Conservation (phyloP, 2,329 filamentous ascomycete genomes). For the Sclerotinia glacialis region DNA sequence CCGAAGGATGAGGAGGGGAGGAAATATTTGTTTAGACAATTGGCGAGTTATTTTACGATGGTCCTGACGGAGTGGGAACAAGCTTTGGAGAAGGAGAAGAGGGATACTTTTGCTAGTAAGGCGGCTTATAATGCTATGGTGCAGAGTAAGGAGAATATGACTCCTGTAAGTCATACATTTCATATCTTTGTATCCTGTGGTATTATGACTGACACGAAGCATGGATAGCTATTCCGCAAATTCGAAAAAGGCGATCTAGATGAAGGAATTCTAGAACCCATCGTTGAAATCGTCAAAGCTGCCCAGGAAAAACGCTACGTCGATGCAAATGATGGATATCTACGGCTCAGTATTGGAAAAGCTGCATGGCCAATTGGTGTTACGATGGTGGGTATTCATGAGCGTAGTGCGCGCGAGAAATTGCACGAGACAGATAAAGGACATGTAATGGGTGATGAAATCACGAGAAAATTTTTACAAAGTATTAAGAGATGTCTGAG, state of each 20-base stretch:
- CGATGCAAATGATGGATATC: slow-evolving; percentile 92
- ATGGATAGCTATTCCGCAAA: slow-evolving; percentile 71
- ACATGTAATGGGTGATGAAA: slow-evolving; percentile 96
- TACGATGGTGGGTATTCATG: slow-evolving; percentile 99
- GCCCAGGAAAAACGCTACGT: slow-evolving; percentile 91
- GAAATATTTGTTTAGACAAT: slow-evolving; percentile 76
- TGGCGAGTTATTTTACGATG: slow-evolving; percentile 95
- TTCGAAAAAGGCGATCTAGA: slow-evolving; percentile 80
- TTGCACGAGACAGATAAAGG: slow-evolving; percentile 83
- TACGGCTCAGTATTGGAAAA: slow-evolving; percentile 90
- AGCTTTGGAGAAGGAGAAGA: slow-evolving; percentile 66
- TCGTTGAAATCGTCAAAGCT: slow-evolving; percentile 88
- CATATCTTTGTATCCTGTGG: background rate
- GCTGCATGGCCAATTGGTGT: slow-evolving; percentile 98
- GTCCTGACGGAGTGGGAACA: slow-evolving; percentile 83
- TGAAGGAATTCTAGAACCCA: slow-evolving; percentile 72
- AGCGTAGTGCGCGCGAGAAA: slow-evolving; percentile 92
- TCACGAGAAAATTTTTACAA: slow-evolving; percentile 91
- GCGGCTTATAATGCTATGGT: slow-evolving; percentile 81
- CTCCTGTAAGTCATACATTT: slow-evolving; percentile 53
- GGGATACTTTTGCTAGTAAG: slow-evolving; percentile 72
- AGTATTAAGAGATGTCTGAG: slow-evolving; percentile 96
- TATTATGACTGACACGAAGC: slow-evolving; percentile 23
- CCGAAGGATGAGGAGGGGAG: slow-evolving; percentile 62
- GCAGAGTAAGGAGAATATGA: slow-evolving; percentile 83